Evolutionary conservation across 2,329 filamentous ascomycete species (phyloP), one percentile per base, ranked within the genome.

Genomic region (Curvularia eragrostidis): DNA sequence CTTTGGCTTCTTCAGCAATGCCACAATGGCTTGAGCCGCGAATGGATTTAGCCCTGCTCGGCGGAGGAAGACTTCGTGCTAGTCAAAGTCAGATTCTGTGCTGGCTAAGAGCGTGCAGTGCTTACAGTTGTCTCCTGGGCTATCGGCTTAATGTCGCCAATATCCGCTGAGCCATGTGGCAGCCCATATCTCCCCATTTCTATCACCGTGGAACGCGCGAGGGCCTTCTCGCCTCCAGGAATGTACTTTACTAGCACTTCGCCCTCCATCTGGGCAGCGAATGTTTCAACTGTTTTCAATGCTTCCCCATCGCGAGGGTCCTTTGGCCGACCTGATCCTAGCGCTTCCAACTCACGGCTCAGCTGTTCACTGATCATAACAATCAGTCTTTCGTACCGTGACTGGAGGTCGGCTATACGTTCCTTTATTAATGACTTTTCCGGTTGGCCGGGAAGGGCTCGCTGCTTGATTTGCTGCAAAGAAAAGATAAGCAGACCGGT

Each of bases 381-480:
- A 1, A 90, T 76, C 1, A 96, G 78, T 3, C 79, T 80, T 61
- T 91, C 88, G 68, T 95, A 94, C 9, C 87, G 82, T 1, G 69
- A 53, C 12, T 85, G 82, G 0, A 89, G 78, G 7, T 72, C 75
- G 3, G 76, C 70, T 9, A 94, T 78, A 2, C 83, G 81, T 49
- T 86, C 81, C 36, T 84, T 82, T 13, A 92, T 55, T 1, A 54
- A 62, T 0, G 69, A 69, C 12, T 50, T 52, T 5, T 70, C 64
- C 2, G 59, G 63, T 51, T 86, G 83, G 0, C 88, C 87, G 0
- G 91, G 91, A 0, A 93, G 80, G 2, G 89, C 81, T 47, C 83
- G 85, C 68, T 97, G 93, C 42, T 88, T 89, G 24, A 90, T 82
- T 63, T 89, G 87, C 59, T 93, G 85, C 5, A 93, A 78, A 0